Evolutionary conservation across 2,329 filamentous ascomycete genomes (phyloP), one percentile per base, ranked within the genome.

Genomic region (Cyphellophora europaea): DNA sequence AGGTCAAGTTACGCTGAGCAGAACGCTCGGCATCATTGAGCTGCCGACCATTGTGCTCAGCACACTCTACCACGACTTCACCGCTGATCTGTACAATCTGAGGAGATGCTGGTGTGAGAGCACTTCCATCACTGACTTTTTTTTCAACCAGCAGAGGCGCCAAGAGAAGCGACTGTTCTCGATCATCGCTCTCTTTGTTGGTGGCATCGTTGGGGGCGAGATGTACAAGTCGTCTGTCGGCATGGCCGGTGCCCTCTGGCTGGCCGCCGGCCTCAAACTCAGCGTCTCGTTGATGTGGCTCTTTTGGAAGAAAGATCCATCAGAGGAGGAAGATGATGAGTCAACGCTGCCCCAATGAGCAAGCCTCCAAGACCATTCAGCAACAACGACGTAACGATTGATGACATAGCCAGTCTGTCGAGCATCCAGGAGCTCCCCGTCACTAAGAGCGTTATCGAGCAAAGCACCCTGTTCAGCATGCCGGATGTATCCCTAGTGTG

Each of bases 31-130:
- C 0, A 59, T 59, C 42, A 59, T 60, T 31, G 63, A 66, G 46
- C 57, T 66, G 27, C 63, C 63, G 11, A 64, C 61, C 6, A 61
- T 65, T 11, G 63, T 66, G 5, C 44, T 66, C 43, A 66, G 63
- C 8, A 63, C 61, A 28, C 51, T 65, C 11, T 66, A 64, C 40
- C 63, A 62, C 43, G 63, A 66, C 40, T 56, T 65, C 30, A 58
- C 58, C 2, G 57, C 58, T 4, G 63, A 66, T 38, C 54, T 59
- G 10, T 55, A 53, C 27, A 43, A 39, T 14, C 33, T 63, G 16
- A 43, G 44, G 1, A 47, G 44, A 3, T 51, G 49, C 33, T 55
- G 59, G n/a, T 50, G 47, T 11, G 43, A 53, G 27, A 65, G 64
- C 39, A 51, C 52, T 49, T 57, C 16, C 56, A 59, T 45, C 47